Percentiles rank a stretch among this genome's conserved stretches.
Conservation (phyloP, 208 protist species). For the Acanthamoeba quina region DNA sequence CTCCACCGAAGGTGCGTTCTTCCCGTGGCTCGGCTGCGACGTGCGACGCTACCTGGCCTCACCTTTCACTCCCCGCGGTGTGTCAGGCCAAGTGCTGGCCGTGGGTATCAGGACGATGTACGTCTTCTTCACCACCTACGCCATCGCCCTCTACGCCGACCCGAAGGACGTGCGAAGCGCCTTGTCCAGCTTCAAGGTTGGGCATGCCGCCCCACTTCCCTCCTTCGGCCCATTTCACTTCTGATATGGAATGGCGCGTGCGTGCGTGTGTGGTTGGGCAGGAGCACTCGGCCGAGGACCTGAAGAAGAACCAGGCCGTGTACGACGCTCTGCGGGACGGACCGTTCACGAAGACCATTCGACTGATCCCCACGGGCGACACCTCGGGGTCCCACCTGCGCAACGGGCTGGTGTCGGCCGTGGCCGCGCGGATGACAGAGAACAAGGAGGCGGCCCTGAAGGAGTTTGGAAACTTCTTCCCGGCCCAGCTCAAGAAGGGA, state of each 20-base stretch:
- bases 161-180: conserved; percentile 13
- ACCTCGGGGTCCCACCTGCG: conserved; percentile 57
- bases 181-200: conserved; percentile 44
- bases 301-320: conserved; percentile 55
- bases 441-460: conserved; percentile 51
- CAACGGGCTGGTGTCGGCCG: conserved; percentile 54
- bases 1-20: not conserved
- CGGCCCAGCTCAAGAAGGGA: conserved; percentile 48
- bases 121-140: conserved; percentile 69
- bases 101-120: conserved; percentile 58
- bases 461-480: conserved; percentile 54
- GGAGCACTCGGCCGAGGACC: conserved; percentile 11
- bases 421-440: not conserved
- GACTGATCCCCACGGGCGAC: conserved; percentile 61
- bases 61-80: not conserved
- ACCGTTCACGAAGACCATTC: conserved; percentile 10
- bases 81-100: conserved; percentile 12
- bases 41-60: not conserved
- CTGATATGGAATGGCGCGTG: not conserved
- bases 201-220: not conserved
- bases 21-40: not conserved
- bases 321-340: conserved; percentile 47
- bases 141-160: conserved; percentile 56
- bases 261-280: not conserved
- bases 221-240: not conserved